These are phyloP conservation scores for Ascochyta fabae DNA, from an alignment of 2,329 filamentous ascomycete species.

Conservation along the genomic window DNA sequence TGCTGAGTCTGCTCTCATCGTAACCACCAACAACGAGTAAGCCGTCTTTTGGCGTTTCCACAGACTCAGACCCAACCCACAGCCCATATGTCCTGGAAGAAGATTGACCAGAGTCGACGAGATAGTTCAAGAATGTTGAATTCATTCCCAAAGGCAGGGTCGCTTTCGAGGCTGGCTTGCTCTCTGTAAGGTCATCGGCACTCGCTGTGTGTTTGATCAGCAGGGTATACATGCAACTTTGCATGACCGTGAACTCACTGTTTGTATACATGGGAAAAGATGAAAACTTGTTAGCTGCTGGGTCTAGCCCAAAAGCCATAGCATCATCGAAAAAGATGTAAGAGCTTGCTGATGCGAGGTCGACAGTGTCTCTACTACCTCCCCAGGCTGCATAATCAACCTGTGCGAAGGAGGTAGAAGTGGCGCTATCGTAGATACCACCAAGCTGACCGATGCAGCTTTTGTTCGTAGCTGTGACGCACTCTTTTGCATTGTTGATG, in stretches of 20 bases:
- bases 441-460: constrained; percentile 27
- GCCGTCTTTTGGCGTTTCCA: constrained; percentile 24
- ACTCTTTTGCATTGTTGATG: constrained; percentile 23
- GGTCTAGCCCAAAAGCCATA: constrained; percentile 21
- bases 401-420: constrained; percentile 23
- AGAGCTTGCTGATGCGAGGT: constrained; percentile 18
- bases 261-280: constrained; percentile 22
- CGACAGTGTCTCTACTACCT: constrained; percentile 23
- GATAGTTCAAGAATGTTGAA: constrained; percentile 23
- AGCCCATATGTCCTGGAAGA: constrained; percentile 27
- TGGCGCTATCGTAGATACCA: constrained; percentile 22
- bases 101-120: constrained; percentile 25
- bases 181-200: neutral
- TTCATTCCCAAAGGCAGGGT: constrained; percentile 24
- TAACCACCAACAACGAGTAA: constrained; percentile 25
- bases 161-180: constrained; percentile 5
- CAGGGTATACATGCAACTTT: neutral
- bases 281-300: constrained; percentile 22
- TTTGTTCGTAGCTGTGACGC: constrained; percentile 21
- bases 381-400: constrained; percentile 21
- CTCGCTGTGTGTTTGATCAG: no score
- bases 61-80: constrained; percentile 27
- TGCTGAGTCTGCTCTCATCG: constrained; percentile 22
- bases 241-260: constrained; percentile 14
- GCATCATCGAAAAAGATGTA: constrained; percentile 26